A percentile compares a stretch with the other conserved stretches of the same genome.
Conservation (phyloP, 768 basidiomycete species). For the Mycena albidolilacea region DNA sequence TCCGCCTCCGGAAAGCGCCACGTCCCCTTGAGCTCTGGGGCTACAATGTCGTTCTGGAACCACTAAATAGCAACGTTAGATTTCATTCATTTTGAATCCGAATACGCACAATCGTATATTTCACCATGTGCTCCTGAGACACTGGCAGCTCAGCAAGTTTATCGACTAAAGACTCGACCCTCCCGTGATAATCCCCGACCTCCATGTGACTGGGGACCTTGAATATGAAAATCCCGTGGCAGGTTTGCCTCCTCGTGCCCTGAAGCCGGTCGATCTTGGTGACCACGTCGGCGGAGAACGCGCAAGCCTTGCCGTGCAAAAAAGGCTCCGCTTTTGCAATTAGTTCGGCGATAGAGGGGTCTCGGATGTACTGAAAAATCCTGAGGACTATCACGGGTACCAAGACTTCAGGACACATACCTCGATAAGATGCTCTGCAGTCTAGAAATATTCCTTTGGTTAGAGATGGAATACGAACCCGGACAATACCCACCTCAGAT, state of each 20-base stretch:
- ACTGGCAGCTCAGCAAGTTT: slow-evolving; percentile 2
- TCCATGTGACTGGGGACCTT: slow-evolving; percentile 15
- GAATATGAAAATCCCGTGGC: slow-evolving; percentile 26
- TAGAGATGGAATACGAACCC: neutral
- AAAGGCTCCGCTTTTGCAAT: slow-evolving; percentile 2
- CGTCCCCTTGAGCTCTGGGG: neutral
- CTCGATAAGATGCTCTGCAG: slow-evolving; percentile 1
- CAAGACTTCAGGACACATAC: slow-evolving; percentile 8
- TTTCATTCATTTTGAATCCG: neutral
- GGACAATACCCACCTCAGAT: neutral
- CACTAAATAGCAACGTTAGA: slow-evolving; percentile 2
- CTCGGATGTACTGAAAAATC: slow-evolving; percentile 9
- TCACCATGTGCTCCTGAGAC: slow-evolving; percentile 21
- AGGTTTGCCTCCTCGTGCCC: neutral
- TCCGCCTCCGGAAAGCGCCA: slow-evolving; percentile 24
- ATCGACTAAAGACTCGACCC: slow-evolving; percentile 18
- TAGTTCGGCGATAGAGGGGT: slow-evolving; percentile 3
- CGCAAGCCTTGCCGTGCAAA: slow-evolving; percentile 14
- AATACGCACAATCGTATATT: slow-evolving; percentile 20
- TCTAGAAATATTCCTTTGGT: slow-evolving; percentile 13
- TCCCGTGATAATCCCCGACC: slow-evolving; percentile 16
- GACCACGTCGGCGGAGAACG: slow-evolving; percentile 22
- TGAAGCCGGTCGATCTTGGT: slow-evolving; percentile 1
- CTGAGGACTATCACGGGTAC: neutral
- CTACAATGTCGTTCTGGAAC: slow-evolving; percentile 25